Base-by-base conservation (phyloP, 495 filamentous ascomycete species). In the Neurospora tetraspora region DNA sequence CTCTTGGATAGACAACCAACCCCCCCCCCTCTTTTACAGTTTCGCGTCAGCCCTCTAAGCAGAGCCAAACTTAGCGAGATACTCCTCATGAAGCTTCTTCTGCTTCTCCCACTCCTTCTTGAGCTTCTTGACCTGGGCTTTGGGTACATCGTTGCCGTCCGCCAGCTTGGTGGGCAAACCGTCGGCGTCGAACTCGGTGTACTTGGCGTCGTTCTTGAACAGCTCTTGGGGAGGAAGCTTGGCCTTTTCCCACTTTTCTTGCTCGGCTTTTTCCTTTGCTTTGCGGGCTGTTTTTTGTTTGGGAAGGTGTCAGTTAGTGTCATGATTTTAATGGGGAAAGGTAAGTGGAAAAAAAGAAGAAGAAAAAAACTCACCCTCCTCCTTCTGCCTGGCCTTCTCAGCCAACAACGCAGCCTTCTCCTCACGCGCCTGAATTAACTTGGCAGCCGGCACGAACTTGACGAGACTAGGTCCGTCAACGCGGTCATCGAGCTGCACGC, bases 71-170 rank as follows among this genome's bases (percentile, higher is more conserved):
- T 79, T 81, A 27, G 37, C 72, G 1, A 77, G 74, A 45, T 80
- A 85, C 75, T 87, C 83, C 38, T 97, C 92, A 79, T 97, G 92
- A 72, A 88, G 76, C 86, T 93, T 97, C 86, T 92, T 96, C 85
- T 98, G 96, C 80, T 84, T 89, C 78, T 97, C 93, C 93, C 93
- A 97, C 37, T 93, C 92, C 85, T 98, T 98, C 83, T 82, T 90
- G 42, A 98, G 79, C 87, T 93, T 96, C 87, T 98, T 99, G 40
- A 73, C 72, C 75, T 87, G 86, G 71, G 86, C 91, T 86, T 98
- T 99, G 31, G 93, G 86, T 36, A 99, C 83, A 78, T 96, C 93
- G 75, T 88, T 88, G 2, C 94, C 47, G 36, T 90, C 88, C 18
- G 85, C 86, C 79, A 93, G 88, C 80, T 88, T 92, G 4, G 88